phyloP scores from a whole-genome alignment of 352 stramenopile species.

The Phytophthora syringae region DNA sequence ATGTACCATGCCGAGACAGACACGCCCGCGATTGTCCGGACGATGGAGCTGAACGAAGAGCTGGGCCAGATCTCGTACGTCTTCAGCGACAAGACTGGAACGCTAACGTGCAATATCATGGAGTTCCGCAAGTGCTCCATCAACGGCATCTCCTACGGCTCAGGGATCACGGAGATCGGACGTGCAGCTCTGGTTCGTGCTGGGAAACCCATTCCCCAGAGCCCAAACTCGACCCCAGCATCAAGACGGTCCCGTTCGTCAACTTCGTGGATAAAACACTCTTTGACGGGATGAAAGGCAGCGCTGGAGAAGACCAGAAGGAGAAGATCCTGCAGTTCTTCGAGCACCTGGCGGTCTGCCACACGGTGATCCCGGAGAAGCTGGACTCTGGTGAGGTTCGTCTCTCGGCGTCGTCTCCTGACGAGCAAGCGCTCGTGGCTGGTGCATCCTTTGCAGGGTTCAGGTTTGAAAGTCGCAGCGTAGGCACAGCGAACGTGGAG shows the following conservation, averaged over 20 bases:
- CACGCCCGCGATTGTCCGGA: slow-evolving; percentile 85
- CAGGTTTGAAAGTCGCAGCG: slow-evolving; percentile 66
- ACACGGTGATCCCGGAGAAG: slow-evolving; percentile 83
- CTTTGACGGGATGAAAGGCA: slow-evolving; percentile 68
- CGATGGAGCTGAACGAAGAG: slow-evolving; percentile 92
- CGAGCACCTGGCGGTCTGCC: slow-evolving; percentile 83
- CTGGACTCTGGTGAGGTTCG: slow-evolving; percentile 69
- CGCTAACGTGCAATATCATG: slow-evolving; percentile 94
- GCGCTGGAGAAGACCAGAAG: slow-evolving; percentile 47
- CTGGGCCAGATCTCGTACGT: slow-evolving; percentile 92
- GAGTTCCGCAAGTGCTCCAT: slow-evolving; percentile 95
- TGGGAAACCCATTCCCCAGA: slow-evolving; percentile 69
- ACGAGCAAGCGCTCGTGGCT: slow-evolving; percentile 87
- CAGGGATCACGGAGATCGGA: slow-evolving; percentile 83
- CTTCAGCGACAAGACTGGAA: slow-evolving; percentile 94
- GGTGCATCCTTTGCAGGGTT: slow-evolving; percentile 75
- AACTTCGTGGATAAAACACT: slow-evolving; percentile 81
- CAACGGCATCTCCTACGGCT: slow-evolving; percentile 91
- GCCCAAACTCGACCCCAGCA: slow-evolving; percentile 59
- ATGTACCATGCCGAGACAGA: slow-evolving; percentile 94
- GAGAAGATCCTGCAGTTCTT: slow-evolving; percentile 80
- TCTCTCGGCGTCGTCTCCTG: slow-evolving; percentile 79
- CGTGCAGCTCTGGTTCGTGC: slow-evolving; percentile 63
- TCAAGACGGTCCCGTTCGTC: slow-evolving; percentile 71
- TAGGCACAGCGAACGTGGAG: slow-evolving; percentile 56